phyloP scores from a whole-genome alignment of 2,329 filamentous ascomycete genomes.

The Lecanosticta acicola region DNA sequence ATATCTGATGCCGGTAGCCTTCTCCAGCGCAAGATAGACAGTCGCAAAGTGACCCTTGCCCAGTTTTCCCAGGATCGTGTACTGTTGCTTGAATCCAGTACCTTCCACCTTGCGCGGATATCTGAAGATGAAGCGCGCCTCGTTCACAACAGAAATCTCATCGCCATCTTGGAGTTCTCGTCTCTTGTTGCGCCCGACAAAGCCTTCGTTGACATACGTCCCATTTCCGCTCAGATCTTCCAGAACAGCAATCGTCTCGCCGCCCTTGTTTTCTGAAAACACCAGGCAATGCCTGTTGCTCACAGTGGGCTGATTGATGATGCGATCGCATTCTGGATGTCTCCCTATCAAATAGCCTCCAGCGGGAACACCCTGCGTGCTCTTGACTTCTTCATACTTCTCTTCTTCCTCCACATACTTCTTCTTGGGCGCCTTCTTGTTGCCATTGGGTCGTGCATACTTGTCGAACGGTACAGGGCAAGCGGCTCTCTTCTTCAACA shows the following conservation, averaged over 20 bases:
- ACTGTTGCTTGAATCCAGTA: conserved; percentile 79
- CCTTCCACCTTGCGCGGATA: conserved; percentile 73
- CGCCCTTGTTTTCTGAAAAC: conserved; percentile 57
- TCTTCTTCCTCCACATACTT: conserved; percentile 59
- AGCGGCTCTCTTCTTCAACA: conserved; percentile 66
- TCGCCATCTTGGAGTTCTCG: conserved; percentile 84
- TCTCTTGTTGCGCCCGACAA: conserved; percentile 86
- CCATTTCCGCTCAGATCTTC: conserved; percentile 95
- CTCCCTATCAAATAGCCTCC: conserved; percentile 87
- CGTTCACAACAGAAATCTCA: conserved; percentile 79
- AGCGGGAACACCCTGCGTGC: conserved; percentile 53
- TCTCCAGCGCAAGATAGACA: conserved; percentile 86
- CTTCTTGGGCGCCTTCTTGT: conserved; percentile 44
- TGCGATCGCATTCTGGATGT: conserved; percentile 78
- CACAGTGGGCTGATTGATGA: conserved; percentile 68
- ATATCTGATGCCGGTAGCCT: conserved; percentile 71
- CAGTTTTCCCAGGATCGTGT: conserved; percentile 74
- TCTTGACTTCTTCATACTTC: conserved; percentile 51
- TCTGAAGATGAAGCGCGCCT: conserved; percentile 83
- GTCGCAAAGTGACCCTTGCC: conserved; percentile 95
- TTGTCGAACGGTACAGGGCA: conserved; percentile 55
- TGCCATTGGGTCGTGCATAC: conserved; percentile 34
- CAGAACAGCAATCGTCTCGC: conserved; percentile 62
- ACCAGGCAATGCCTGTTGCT: conserved; percentile 79
- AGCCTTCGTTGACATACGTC: conserved; percentile 88